Base-by-base conservation (phyloP, 2,329 filamentous ascomycete species). In the Sarocladium oryzae region DNA sequence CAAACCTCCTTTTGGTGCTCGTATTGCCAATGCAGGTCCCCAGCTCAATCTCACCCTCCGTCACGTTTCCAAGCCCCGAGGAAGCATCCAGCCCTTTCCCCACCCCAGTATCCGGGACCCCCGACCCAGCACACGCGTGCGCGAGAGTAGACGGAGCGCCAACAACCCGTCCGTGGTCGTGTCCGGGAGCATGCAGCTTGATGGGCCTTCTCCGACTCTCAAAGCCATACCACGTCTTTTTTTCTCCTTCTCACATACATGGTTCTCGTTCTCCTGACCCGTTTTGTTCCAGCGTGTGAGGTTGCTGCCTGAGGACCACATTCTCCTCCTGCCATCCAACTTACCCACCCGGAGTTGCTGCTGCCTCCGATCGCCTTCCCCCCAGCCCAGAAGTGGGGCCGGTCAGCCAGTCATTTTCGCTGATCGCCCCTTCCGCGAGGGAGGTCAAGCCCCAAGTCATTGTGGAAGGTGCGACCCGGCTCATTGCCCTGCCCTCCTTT, bases 401-500 rank as follows among this genome's bases (percentile, higher is more conserved):
- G 43, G 43, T 32, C 26, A 48, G 43, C 43, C 43, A 33, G 26
- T 48, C 28, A 48, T 48, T 48, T 30, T 43, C 40, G 40, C 40
- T 30, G 26, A 13, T 48, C n/a, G 16, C 43, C 26, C 26, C 24
- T 33, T 48, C 28, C 43, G 24, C 28, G 26, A 48, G n/a, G n/a
- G n/a, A n/a, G n/a, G 43, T 48, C 26, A 24, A 48, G 43, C 43
- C 43, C 43, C 43, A 48, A 33, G n/a, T 40, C 15, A n/a, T 48
- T n/a, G 43, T 26, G 43, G 43, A 48, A 48, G 43, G 43, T 48
- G 43, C 43, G 16, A 48, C 43, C 43, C 43, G 43, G 43, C 43
- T n/a, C 43, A 32, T 13, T 2, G 7, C 36, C 36, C 16, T 40
- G 36, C n/a, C 36, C 36, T 13, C 18, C 36, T 21, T 21, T 16